These are phyloP conservation scores for Epicoccum sorghinum DNA, from an alignment of 2,329 filamentous ascomycete species.

Conservation along the genomic window DNA sequence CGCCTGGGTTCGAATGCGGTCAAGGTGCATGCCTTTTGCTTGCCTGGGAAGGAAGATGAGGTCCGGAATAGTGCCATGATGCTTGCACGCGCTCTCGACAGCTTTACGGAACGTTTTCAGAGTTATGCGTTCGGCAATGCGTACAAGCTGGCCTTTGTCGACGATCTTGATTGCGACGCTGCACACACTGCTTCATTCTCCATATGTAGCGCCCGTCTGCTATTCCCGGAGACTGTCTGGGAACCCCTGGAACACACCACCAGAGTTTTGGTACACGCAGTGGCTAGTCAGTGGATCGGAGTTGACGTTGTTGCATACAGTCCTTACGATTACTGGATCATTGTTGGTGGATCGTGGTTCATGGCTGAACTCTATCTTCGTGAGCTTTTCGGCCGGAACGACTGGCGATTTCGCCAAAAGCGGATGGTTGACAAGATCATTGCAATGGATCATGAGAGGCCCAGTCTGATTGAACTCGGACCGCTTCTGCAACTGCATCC, in stretches of 20 bases:
- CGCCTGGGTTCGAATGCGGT: constrained; percentile 87
- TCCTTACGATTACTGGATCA: constrained; percentile 83
- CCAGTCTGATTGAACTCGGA: constrained; percentile 82
- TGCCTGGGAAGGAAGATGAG: constrained; percentile 81
- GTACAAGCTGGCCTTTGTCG: constrained; percentile 93
- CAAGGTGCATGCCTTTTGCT: constrained; percentile 87
- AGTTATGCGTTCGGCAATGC: constrained; percentile 84
- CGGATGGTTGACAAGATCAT: constrained; percentile 80
- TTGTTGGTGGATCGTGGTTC: constrained; percentile 88
- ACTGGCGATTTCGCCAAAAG: constrained; percentile 91
- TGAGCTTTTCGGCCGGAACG: constrained; percentile 89
- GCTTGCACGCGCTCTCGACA: constrained; percentile 84
- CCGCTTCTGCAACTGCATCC: constrained; percentile 77
- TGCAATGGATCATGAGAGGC: constrained; percentile 79
- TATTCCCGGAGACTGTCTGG: constrained; percentile 84
- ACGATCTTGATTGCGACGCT: constrained; percentile 80
- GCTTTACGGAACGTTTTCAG: constrained; percentile 85
- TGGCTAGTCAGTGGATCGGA: constrained; percentile 93
- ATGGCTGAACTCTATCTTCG: constrained; percentile 95
- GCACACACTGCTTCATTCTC: constrained; percentile 81
- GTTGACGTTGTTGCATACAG: constrained; percentile 88
- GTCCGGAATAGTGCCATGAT: constrained; percentile 86
- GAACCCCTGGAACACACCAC: constrained; percentile 85
- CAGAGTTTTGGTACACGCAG: constrained; percentile 77
- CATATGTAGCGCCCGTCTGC: constrained; percentile 82